A percentile compares a stretch with the other conserved stretches of the same genome.
These are phyloP conservation scores for Aurinia saxatilis DNA, from an alignment of 345 rosid genomes.

Conservation along the genomic window DNA sequence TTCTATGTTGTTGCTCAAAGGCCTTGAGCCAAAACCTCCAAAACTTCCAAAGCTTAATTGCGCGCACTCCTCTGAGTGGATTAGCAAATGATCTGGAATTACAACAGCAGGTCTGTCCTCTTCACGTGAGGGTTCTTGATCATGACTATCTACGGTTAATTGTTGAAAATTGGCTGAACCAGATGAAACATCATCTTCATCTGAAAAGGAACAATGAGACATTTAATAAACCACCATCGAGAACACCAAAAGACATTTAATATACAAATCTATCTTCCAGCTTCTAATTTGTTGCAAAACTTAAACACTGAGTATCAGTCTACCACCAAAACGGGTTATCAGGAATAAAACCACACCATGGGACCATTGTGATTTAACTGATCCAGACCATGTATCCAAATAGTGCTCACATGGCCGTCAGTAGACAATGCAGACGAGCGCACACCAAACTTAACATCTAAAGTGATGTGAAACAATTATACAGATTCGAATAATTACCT, in stretches of 20 bases:
- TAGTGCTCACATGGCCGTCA: background rate
- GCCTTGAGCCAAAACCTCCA: constrained; percentile 55
- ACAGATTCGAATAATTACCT: constrained; percentile 33
- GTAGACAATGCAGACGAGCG: background rate
- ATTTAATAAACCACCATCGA: background rate
- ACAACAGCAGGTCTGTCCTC: constrained; percentile 74
- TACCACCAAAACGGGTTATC: constrained; percentile 4
- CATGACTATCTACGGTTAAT: constrained; percentile 50
- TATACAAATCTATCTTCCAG: background rate
- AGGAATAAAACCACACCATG: too few relatives aligned
- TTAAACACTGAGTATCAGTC: constrained; percentile 2
- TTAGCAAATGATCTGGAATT: constrained; percentile 89
- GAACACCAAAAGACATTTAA: background rate
- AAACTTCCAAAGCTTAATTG: constrained; percentile 98
- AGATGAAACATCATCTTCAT: constrained; percentile 47
- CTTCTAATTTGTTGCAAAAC: background rate
- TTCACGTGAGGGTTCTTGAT: constrained; percentile 40
- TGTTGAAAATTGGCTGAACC: constrained; percentile 51
- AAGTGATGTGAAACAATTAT: background rate
- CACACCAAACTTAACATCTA: background rate
- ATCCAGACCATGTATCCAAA: background rate
- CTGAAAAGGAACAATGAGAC: constrained; percentile 36
- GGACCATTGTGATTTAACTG: background rate
- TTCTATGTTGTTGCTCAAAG: constrained; percentile 50
- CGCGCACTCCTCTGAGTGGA: constrained; percentile 71